Evolutionary conservation across 75 land plant species (phyloP), one percentile per base, ranked within the genome.

Genomic region (Picea glauca): DNA sequence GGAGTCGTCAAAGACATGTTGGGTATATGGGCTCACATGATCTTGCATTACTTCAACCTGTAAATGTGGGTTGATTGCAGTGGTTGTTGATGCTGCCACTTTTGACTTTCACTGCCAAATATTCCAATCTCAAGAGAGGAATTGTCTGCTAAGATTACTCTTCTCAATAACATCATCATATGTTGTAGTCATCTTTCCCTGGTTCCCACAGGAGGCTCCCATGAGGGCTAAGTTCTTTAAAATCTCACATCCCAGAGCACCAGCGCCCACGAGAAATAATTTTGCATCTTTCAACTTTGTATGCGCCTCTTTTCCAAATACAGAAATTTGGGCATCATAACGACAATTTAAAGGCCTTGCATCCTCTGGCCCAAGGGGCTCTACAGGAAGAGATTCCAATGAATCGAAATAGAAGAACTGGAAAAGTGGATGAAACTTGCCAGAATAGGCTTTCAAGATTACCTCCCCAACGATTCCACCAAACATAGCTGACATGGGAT

Each of bases 91-190:
- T 15, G 87, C 66, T n/a, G 87, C 84, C 15, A 81, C 83, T 23
- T 18, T 23, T 18, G 87, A 85, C 78, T 85, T 85, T 30, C 77
- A 77, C 60, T 85, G 84, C 13, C 87, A 80, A 32, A 85, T 85
- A 63, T 85, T 85, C 87, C 87, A 85, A 58, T 85, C 87, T 0
- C 87, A 75, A 76, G 81, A 85, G 56, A 85, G 62, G 50, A 85
- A 85, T 77, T 85, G 87, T 12, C 87, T 26, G 78, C 81, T 35
- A 35, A 35, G 3, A 35, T 35, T 35, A 1, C 38, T 35, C 38
- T 35, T 35, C 38, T 35, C 38, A 58, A 80, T 80, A 33, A 80
- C 77, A 72, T 80, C 81, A 59, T 80, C 81, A 72, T 80, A 60
- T 1, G 77, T 80, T 33, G 67, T 33, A 7, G 75, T 80, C 11